Evolutionary conservation across 2,329 filamentous ascomycete genomes (phyloP), one percentile per base, ranked within the genome.

Genomic region (Pseudocercospora pini-densiflorae): DNA sequence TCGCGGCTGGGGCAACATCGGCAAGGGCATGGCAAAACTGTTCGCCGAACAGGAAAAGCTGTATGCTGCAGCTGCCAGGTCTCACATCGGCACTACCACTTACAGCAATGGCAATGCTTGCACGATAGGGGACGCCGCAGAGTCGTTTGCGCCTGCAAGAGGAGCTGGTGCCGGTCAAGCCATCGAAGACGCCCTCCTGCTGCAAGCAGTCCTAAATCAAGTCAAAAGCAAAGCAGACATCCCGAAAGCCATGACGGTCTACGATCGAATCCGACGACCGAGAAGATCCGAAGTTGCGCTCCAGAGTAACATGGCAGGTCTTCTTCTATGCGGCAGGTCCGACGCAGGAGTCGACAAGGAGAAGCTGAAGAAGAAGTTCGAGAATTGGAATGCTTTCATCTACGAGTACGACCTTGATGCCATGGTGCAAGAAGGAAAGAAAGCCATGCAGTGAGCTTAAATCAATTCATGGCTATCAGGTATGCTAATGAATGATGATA

Each of bases 171-270:
- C 69, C 12, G 69, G 67, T 8, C 67, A 71, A 62, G 68, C 67
- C 3, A 61, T 71, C 47, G 70, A 72, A 55, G 70, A 72, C 33
- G 69, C 69, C 5, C 65, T 71, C 23, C 40, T 72, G 1, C 61
- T 72, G 16, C 60, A 62, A 27, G 79, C 81, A 2, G 73, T 88
- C 0, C 76, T 89, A 0, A 81, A 79, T 0, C 78, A 83, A 36
- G 77, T 82, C 2, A 64, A 68, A 0, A 75, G 68, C 0, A 66
- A 70, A 0, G 64, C 71, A 0, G 79, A 84, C 7, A 73, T 65
- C 78, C 72, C 49, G 79, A 76, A 9, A 84, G 64, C 62, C n/a
- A 59, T 70, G 29, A 51, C 31, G 16, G 61, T 64, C 6, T 70
- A 67, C 40, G 65, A 70, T 40, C 24, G n/a, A 5, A 23, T 70